Evolutionary conservation across 2,329 filamentous ascomycete species (phyloP).

Genomic region (Aspergillus costaricaensis): DNA sequence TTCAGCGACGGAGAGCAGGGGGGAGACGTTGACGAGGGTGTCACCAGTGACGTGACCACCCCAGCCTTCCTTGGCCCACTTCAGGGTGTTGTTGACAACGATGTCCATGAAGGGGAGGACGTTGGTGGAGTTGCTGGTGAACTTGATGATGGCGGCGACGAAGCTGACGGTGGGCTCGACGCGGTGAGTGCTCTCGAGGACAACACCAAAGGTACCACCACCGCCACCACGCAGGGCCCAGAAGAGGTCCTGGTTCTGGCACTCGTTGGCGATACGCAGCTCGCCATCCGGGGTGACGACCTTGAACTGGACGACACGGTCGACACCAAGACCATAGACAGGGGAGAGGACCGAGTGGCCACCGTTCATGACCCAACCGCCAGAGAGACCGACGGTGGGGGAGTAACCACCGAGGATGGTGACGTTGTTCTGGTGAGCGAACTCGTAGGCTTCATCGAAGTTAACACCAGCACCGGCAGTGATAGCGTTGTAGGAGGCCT

Average conservation of each 20-base stretch:
- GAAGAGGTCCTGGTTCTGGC: conserved; percentile 25
- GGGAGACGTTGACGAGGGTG: conserved; percentile 22
- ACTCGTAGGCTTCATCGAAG: conserved; percentile 28
- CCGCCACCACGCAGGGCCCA: conserved; percentile 24
- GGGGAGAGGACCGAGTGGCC: conserved; percentile 33
- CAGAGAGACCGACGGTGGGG: conserved; percentile 22
- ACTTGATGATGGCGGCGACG: conserved; percentile 19
- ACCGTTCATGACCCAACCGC: conserved; percentile 32
- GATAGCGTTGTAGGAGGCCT: conserved; percentile 22
- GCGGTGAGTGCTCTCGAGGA: conserved; percentile 19
- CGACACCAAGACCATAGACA: conserved; percentile 30
- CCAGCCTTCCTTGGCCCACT: conserved; percentile 26
- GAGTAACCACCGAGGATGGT: conserved; percentile 27
- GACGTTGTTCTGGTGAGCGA: conserved; percentile 27
- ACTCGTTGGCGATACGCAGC: conserved; percentile 19
- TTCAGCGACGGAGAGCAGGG: conserved; percentile 14
- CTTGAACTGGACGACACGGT: conserved; percentile 33
- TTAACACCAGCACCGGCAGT: conserved; percentile 34
- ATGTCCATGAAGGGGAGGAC: conserved; percentile 25
- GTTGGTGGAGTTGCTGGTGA: conserved; percentile 18
- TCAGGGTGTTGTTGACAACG: conserved; percentile 23
- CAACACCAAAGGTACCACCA: conserved; percentile 23
- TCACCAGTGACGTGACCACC: conserved; percentile 24
- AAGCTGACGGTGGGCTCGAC: conserved; percentile 16
- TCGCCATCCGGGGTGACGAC: conserved; percentile 26